A percentile compares a stretch with the other conserved stretches of the same genome.
Conservation (phyloP, 1,284 basidiomycete species). For the Papiliotrema fonsecae region DNA sequence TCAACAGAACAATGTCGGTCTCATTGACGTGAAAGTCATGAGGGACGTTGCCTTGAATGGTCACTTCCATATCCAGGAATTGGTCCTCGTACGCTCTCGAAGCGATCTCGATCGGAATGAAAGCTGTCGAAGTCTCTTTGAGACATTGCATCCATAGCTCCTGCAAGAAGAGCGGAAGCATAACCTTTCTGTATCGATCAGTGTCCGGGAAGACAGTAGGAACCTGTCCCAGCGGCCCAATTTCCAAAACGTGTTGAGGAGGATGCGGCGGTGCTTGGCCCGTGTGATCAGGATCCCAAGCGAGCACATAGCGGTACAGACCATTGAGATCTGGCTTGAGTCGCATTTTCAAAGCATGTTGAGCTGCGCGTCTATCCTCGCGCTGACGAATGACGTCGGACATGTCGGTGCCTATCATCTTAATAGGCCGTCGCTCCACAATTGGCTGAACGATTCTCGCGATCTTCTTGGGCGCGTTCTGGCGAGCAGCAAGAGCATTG, state of each 20-base stretch:
- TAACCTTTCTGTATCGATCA: constrained; percentile 66
- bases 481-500: constrained; percentile 59
- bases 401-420: constrained; percentile 54
- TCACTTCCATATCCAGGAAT: constrained; percentile 42
- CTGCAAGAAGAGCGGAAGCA: constrained; percentile 81
- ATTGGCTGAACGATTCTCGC: constrained; percentile 49
- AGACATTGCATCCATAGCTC: constrained; percentile 89
- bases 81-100: constrained; percentile 50
- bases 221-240: constrained; percentile 50
- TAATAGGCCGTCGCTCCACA: constrained; percentile 65
- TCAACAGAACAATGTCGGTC: constrained; percentile 71
- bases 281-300: constrained; percentile 76
- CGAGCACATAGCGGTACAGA: constrained; percentile 74
- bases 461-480: constrained; percentile 54
- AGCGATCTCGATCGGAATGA: constrained; percentile 64
- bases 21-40: constrained; percentile 73
- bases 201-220: constrained; percentile 65
- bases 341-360: constrained; percentile 61
- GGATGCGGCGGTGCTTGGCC: constrained; percentile 56
- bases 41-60: constrained; percentile 53
- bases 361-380: constrained; percentile 59
- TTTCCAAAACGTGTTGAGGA: constrained; percentile 50
- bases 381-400: constrained; percentile 44
- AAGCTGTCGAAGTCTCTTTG: constrained; percentile 63
- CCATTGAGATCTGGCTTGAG: constrained; percentile 75